Conservation (phyloP, 2,329 filamentous ascomycete species). For the Ophiostoma tasmaniense region DNA sequence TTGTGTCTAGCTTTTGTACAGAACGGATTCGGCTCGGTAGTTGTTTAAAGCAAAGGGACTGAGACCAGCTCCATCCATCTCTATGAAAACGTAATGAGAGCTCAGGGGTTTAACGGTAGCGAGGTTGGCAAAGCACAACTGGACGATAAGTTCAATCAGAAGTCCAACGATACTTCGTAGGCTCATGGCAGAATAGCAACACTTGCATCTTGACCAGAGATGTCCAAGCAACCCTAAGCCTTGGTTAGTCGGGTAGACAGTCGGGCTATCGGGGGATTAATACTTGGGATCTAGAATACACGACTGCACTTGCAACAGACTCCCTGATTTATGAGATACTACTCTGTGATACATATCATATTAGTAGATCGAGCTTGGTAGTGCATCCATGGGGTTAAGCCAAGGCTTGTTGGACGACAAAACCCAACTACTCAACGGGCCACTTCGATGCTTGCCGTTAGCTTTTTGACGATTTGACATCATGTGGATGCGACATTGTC, state of each 20-base stretch:
- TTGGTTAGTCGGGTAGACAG: neutral
- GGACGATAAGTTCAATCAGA: neutral
- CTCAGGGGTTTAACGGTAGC: neutral
- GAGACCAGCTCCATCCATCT: neutral
- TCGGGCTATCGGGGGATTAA: neutral
- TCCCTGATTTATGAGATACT: neutral
- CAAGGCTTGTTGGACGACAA: neutral
- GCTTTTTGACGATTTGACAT: neutral
- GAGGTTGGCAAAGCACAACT: neutral
- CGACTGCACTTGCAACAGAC: neutral
- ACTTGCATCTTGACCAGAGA: neutral
- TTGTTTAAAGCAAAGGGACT: neutral
- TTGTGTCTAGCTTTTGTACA: too few species aligned
- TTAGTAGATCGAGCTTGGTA: neutral
- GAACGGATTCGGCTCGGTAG: neutral
- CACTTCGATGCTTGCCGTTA: neutral
- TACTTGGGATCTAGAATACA: neutral
- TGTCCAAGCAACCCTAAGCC: neutral
- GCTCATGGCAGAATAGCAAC: neutral
- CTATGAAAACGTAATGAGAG: neutral
- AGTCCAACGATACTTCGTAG: neutral
- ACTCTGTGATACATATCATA: neutral
- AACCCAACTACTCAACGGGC: neutral
- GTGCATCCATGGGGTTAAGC: neutral
- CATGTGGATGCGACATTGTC: neutral